A percentile compares a stretch with the other conserved stretches of the same genome.
These are phyloP conservation scores for Tetradesmus lagerheimii DNA, from an alignment of 139 green algal species.

Conservation along the genomic window DNA sequence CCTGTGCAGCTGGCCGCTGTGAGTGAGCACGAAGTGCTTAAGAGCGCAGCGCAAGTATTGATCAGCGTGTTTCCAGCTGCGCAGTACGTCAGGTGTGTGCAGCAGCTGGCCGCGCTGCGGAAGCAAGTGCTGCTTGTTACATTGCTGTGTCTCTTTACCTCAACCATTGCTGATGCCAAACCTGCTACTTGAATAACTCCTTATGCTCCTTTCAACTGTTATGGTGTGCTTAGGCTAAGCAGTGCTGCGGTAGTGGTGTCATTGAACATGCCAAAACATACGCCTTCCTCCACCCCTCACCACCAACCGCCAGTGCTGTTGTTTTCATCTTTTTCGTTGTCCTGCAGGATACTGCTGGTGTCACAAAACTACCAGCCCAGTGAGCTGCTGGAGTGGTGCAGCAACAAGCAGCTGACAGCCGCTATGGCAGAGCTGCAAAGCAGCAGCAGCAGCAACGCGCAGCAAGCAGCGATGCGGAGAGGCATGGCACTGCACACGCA, in stretches of 20 bases:
- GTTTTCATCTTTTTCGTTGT: too few species aligned
- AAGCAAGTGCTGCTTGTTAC: neutral
- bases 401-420: neutral
- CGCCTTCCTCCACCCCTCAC: neutral
- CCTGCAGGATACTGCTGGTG: constrained; percentile 28
- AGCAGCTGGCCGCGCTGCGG: neutral
- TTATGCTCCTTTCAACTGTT: too few species aligned
- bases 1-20: constrained; percentile 5
- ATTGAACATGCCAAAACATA: neutral
- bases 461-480: constrained; percentile 28
- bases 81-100: neutral
- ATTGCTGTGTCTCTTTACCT: neutral
- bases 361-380: neutral
- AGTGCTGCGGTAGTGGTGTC: neutral
- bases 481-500: constrained; percentile 15
- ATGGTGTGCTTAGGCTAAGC: neutral
- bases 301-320: too few species aligned
- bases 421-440: neutral
- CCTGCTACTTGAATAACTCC: too few species aligned
- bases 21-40: neutral
- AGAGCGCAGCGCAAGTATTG: neutral
- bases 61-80: neutral
- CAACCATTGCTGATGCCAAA: neutral
- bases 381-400: constrained; percentile 28
- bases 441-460: neutral